Conservation (phyloP, 2,329 filamentous ascomycete genomes). For the Alternaria metachromatica region DNA sequence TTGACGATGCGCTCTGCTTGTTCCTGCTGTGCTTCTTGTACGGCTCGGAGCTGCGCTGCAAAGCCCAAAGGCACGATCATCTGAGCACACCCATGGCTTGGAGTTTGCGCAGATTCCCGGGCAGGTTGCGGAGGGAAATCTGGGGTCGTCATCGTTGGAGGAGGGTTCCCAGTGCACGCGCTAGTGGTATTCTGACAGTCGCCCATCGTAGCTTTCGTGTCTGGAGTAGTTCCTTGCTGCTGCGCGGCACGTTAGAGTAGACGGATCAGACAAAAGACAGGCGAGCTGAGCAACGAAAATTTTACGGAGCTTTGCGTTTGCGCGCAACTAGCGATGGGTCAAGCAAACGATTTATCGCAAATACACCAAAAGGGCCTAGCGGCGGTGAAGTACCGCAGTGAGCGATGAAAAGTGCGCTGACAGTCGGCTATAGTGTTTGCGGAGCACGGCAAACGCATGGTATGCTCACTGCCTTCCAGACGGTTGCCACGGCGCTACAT, state of each 20-base stretch:
- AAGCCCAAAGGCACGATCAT: slow-evolving; percentile 22
- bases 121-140: not conserved
- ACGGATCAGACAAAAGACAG: no score
- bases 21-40: slow-evolving; percentile 16
- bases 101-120: not conserved
- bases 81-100: not conserved
- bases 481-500: not conserved
- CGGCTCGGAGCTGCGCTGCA: slow-evolving; percentile 16
- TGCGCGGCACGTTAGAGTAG: not conserved
- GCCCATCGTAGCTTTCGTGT: not conserved
- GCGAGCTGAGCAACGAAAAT: not conserved
- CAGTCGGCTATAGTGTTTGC: not conserved
- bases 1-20: slow-evolving; percentile 12
- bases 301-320: not conserved
- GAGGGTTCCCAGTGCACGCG: not conserved
- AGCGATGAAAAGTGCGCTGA: not conserved
- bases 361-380: not conserved
- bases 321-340: not conserved
- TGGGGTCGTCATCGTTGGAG: not conserved
- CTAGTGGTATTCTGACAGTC: not conserved
- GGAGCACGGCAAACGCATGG: not conserved
- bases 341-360: not conserved
- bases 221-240: not conserved
- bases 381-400: not conserved
- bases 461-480: not conserved